These are phyloP conservation scores for Borovskyia barvae DNA, from an alignment of 208 protist genomes.

Conservation along the genomic window DNA sequence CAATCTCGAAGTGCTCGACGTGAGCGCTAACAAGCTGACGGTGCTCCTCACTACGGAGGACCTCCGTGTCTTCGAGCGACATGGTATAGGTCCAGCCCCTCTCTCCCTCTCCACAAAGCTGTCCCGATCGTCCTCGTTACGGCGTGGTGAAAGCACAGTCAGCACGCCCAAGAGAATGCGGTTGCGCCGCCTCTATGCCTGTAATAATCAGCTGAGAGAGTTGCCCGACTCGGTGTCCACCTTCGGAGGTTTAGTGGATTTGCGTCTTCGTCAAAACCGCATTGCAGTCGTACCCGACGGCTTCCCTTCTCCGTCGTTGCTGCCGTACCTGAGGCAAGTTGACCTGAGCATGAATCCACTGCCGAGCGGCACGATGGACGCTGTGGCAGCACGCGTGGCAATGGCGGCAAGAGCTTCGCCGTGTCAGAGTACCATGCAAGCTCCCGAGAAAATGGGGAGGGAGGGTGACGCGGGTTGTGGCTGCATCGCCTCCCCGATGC, in stretches of 20 bases:
- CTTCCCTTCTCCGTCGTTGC: slow-evolving; percentile 15
- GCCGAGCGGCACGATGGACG: not conserved
- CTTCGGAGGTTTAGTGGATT: slow-evolving; percentile 40
- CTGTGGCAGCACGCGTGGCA: slow-evolving; percentile 4
- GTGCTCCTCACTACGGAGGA: slow-evolving; percentile 28
- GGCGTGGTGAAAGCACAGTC: no score
- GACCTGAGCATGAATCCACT: slow-evolving; percentile 30
- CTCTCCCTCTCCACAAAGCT: no score
- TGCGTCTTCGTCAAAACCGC: slow-evolving; percentile 25
- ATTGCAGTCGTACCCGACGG: slow-evolving; percentile 20
- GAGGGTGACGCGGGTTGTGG: not conserved
- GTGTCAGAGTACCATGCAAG: not conserved
- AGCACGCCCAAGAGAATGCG: slow-evolving; percentile 10
- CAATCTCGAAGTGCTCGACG: slow-evolving; percentile 61
- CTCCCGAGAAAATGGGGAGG: not conserved
- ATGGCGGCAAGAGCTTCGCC: no score
- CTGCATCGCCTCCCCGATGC: no score
- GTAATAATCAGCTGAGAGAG: slow-evolving; percentile 33
- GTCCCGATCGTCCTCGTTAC: no score
- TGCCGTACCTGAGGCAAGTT: slow-evolving; percentile 10
- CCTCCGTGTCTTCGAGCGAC: slow-evolving; percentile 9
- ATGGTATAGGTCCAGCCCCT: no score
- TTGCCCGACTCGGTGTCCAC: slow-evolving; percentile 22
- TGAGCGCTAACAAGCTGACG: slow-evolving; percentile 50
- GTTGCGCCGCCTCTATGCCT: slow-evolving; percentile 50